phyloP scores from a whole-genome alignment of 768 basidiomycete genomes.

The Amanita molliuscula region DNA sequence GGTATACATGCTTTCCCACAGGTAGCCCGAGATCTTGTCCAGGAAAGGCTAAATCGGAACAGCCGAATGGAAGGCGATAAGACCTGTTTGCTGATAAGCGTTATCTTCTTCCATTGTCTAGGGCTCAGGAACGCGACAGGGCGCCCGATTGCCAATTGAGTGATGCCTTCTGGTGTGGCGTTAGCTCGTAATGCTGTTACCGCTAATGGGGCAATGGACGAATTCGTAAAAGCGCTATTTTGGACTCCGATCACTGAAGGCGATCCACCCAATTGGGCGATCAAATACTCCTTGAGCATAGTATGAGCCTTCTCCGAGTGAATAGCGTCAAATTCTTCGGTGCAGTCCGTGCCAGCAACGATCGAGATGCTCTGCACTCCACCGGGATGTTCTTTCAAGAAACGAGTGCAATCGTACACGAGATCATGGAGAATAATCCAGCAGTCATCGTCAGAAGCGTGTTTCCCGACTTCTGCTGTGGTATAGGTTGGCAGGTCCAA shows the following conservation, averaged over 20 bases:
- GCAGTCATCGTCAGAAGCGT: not conserved
- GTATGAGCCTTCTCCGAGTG: constrained; percentile 41
- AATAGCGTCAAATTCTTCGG: constrained; percentile 57
- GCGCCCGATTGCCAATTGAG: not conserved
- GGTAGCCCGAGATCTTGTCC: constrained; percentile 40
- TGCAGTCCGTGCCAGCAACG: constrained; percentile 48
- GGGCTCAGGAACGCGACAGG: constrained; percentile 25
- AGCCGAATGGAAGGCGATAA: constrained; percentile 39
- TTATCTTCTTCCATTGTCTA: constrained; percentile 37
- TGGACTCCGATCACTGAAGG: not conserved
- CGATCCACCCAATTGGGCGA: constrained; percentile 32
- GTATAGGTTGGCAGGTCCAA: not conserved
- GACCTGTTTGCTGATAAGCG: constrained; percentile 22
- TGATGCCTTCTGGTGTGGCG: not conserved
- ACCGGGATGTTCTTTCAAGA: constrained; percentile 48
- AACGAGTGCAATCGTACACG: constrained; percentile 43
- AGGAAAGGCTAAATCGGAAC: constrained; percentile 39
- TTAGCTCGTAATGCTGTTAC: not conserved
- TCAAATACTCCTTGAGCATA: constrained; percentile 40
- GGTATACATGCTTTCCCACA: constrained; percentile 50
- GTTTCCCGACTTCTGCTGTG: not conserved
- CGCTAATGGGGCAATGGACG: constrained; percentile 9
- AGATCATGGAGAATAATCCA: constrained; percentile 2
- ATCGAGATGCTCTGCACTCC: constrained; percentile 44
- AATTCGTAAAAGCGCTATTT: not conserved